Evolutionary conservation across 2,329 filamentous ascomycete genomes (phyloP), one percentile per base, ranked within the genome.

Genomic region (Ciborinia camelliae): DNA sequence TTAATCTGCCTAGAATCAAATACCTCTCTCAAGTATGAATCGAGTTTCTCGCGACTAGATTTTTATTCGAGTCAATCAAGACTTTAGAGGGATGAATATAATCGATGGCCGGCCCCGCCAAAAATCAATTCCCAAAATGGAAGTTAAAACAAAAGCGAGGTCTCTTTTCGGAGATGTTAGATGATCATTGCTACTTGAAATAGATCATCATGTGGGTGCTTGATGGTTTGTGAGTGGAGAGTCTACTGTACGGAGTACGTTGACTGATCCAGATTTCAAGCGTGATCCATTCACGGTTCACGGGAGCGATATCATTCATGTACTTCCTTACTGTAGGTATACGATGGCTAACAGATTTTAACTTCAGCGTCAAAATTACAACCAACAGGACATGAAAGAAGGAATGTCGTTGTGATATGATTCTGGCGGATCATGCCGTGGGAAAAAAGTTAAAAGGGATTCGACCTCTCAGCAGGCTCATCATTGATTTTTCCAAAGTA

Each of bases 241-340:
- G 12, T 30, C 20, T 23, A n/a, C n/a, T n/a, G n/a, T n/a, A n/a
- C n/a, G n/a, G n/a, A n/a, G n/a, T n/a, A n/a, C n/a, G n/a, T n/a
- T n/a, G n/a, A 35, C 28, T 18, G 28, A 35, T 58, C 41, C 28
- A 58, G 26, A 57, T 9, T 30, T 23, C 54, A 45, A 30, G 26
- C 23, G n/a, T 58, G 20, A 47, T 59, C 41, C 55, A 39, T 47
- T 26, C 41, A 45, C 28, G 18, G 14, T n/a, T 26, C 41, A 45
- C 28, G 18, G 14, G 14, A n/a, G 26, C 54, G 47, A 35, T 47
- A 59, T 47, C 30, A 59, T 59, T 47, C 41, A 59, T 59, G 55
- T n/a, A n/a, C n/a, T n/a, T n/a, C n/a, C n/a, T 41, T 59, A 47
- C 47, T 23, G 26, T 23, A n/a, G 41, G 18, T 23, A n/a, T 58